Percentiles rank a stretch among this genome's conserved stretches.
These are phyloP conservation scores for Elongisporangium prolatum DNA, from an alignment of 352 stramenopile species.

Conservation along the genomic window DNA sequence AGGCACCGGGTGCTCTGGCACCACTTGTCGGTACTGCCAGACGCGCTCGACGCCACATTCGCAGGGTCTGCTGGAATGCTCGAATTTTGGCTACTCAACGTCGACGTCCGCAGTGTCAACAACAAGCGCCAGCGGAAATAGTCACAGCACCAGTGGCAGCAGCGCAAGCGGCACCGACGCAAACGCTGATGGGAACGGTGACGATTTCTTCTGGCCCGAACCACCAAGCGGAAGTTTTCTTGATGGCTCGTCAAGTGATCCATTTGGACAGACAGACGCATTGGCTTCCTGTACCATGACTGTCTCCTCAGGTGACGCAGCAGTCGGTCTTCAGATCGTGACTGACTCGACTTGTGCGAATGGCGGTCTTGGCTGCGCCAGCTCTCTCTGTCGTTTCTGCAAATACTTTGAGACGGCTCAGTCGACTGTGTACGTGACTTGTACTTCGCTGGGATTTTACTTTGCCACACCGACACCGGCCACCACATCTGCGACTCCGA, in stretches of 20 bases:
- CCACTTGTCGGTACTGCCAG: constrained; percentile 35
- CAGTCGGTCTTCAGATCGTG: constrained; percentile 23
- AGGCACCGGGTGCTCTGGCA: constrained; percentile 29
- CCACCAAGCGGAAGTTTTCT: neutral
- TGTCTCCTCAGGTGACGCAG: constrained; percentile 10
- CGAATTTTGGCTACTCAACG: neutral
- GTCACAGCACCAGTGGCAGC: neutral
- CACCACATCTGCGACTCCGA: constrained; percentile 11
- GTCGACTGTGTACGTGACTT: constrained; percentile 24
- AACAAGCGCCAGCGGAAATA: neutral
- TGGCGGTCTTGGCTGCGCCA: constrained; percentile 31
- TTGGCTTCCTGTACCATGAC: neutral
- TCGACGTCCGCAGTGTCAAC: neutral
- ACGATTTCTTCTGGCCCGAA: neutral
- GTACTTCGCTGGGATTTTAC: constrained; percentile 21
- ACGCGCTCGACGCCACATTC: constrained; percentile 27
- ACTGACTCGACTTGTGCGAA: constrained; percentile 17
- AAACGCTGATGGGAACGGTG: neutral
- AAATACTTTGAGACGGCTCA: constrained; percentile 27
- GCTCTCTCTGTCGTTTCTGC: constrained; percentile 31
- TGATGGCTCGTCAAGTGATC: neutral
- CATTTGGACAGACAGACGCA: neutral
- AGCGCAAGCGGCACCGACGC: neutral
- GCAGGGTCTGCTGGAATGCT: constrained; percentile 19
- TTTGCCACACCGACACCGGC: constrained; percentile 12